Base-by-base conservation (phyloP, 2,329 filamentous ascomycete genomes). In the Penicillium brasilianum region DNA sequence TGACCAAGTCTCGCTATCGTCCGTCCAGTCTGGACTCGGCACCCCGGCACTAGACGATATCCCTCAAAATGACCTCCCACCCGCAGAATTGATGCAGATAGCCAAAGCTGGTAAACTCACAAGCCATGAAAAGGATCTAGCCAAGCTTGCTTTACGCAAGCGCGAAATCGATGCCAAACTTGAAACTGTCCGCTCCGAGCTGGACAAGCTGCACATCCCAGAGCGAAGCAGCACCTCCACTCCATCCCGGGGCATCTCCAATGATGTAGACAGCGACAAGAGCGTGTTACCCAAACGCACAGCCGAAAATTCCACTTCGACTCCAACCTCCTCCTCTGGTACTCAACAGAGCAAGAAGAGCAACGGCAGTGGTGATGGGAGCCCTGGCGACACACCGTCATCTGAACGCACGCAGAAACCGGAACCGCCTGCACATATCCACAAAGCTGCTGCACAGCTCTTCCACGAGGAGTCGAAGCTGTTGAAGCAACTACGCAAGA, bases 101-200 rank as follows among this genome's bases (percentile, higher is more conserved):
- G 70, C 66, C 51, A 71, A 72, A 39, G 73, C 71, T 22, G 69
- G 67, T 58, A 76, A 76, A 51, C 68, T 74, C 34, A 71, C 67
- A 1, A 72, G 73, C 46, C 73, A 80, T 41, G 78, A 80, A 55
- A 80, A 78, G 61, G 77, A 81, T n/a, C 69, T 81, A 16, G 71
- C 74, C 39, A 81, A 80, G 59, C 68, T 81, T 5, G 71, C 76
- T 2, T 70, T 77, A n/a, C 73, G 75, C 28, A 79, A 79, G 68
- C 73, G 72, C 46, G 71, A 76, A 43, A 62, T 80, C 28, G 74
- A 80, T 52, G 62, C 70, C 20, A 76, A 77, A 43, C 67, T 81
- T 8, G 74, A 78, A 1, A 69, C 67, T 13, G 68, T 77, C 30
- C 73, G 74, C 18, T 61, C 72, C 18, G 76, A 78, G 57, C 69